A percentile compares a stretch with the other conserved stretches of the same genome.
phyloP scores from a whole-genome alignment of 2,329 filamentous ascomycete genomes.

The Pseudogymnoascus sp. region DNA sequence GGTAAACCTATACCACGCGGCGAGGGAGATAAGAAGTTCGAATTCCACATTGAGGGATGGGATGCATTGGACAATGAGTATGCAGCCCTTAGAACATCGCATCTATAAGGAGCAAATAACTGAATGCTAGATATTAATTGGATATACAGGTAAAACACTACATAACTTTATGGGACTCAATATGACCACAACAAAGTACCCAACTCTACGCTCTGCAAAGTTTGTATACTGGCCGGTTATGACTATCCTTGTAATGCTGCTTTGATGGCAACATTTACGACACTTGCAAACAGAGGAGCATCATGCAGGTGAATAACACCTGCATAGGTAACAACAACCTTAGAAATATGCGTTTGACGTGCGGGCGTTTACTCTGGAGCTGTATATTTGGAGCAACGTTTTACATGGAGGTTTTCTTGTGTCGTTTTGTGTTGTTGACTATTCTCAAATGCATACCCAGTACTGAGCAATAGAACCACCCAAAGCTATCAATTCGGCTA shows the following conservation, averaged over 20 bases:
- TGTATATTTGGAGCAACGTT: neutral
- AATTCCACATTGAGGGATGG: constrained; percentile 46
- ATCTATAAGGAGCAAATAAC: neutral
- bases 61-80: constrained; percentile 21
- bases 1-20: constrained; percentile 47
- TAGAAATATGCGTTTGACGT: neutral
- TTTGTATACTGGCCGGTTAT: neutral
- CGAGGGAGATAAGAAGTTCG: constrained; percentile 46
- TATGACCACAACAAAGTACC: neutral
- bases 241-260: neutral
- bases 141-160: neutral
- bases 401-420: neutral
- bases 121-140: neutral
- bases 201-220: neutral
- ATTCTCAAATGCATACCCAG: neutral
- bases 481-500: neutral
- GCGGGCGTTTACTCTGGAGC: neutral
- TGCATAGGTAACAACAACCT: neutral
- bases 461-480: neutral
- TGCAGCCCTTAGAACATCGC: constrained; percentile 4
- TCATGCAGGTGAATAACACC: neutral
- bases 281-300: neutral
- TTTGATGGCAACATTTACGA: neutral
- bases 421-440: neutral
- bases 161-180: neutral